These are phyloP conservation scores for Monilinia vaccinii-corymbosi DNA, from an alignment of 2,329 filamentous ascomycete species.

Conservation along the genomic window DNA sequence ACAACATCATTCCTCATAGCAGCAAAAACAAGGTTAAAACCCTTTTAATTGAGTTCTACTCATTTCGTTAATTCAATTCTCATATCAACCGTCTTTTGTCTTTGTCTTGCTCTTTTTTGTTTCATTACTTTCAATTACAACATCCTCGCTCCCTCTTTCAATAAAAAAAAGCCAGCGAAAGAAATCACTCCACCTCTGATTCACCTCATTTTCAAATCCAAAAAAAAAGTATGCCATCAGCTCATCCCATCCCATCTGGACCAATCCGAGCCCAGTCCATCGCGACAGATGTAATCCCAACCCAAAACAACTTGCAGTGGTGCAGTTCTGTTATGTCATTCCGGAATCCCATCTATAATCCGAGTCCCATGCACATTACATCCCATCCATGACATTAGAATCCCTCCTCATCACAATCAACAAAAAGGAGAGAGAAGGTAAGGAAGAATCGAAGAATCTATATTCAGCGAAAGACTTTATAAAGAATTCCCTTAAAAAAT, in stretches of 20 bases:
- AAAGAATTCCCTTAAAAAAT: slow-evolving; percentile 3
- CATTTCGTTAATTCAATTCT: background rate
- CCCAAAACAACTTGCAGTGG: background rate
- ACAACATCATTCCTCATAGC: too few relatives aligned
- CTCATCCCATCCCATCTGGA: background rate
- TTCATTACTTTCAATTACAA: slow-evolving; percentile 2
- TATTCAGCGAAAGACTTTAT: slow-evolving; percentile 20
- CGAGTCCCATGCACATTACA: slow-evolving; percentile 1
- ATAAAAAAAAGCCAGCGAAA: background rate
- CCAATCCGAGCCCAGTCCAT: background rate
- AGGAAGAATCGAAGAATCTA: slow-evolving; percentile 13
- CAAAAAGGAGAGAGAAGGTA: background rate
- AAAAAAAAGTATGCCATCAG: background rate
- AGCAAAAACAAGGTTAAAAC: background rate
- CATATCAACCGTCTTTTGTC: background rate
- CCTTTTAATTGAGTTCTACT: background rate
- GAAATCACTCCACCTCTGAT: background rate
- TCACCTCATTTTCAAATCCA: background rate
- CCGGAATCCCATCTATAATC: background rate
- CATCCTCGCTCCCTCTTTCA: background rate
- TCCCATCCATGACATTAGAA: slow-evolving; percentile 2
- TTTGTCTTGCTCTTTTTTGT: background rate
- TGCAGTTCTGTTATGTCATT: background rate
- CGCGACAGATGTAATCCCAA: background rate
- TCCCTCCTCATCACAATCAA: background rate